Evolutionary conservation across 2,329 filamentous ascomycete genomes (phyloP), one percentile per base, ranked within the genome.

Genomic region (Ophiostoma ulmi): DNA sequence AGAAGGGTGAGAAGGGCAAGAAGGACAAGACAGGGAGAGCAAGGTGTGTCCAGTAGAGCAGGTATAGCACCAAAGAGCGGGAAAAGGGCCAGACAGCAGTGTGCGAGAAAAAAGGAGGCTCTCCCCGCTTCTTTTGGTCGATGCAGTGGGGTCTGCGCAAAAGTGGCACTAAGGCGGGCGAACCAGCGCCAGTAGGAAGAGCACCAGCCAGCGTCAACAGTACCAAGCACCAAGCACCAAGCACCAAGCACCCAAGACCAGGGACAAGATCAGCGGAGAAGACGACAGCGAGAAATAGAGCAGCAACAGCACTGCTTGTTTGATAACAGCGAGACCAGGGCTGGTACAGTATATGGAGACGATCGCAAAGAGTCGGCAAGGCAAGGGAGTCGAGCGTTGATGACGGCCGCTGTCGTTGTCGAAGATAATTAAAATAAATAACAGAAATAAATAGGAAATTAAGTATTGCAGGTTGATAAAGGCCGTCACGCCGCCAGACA

Each of bases 21-120:
- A 39, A 31, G 65, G 65, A 39, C 26, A 35, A 67, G 65, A 38
- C 11, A 55, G 41, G 39, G 39, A 67, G 38, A 67, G 22, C n/a
- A 31, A 67, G 38, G 39, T 31, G 35, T 66, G 63, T 22, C 44
- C 44, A 38, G 5, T 67, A 58, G 48, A 52, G 70, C 64, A 4
- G 26, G 38, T 4, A 55, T 52, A 64, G 36, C 39, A 20, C 39
- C 20, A 38, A 58, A 39, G 22, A 44, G 61, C 61, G 52, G 66
- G 39, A 68, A 65, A 58, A 70, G 69, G 70, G 67, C 55, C 61
- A 69, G 68, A 68, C 26, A 44, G 41, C 69, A 58, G 52, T 39
- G 44, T 71, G 71, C 71, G 73, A 72, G 73, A 72, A 74, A 74
- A 73, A 73, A 72, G 72, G 73, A 74, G 73, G 72, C 72, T 73